Conservation (phyloP, 148 eudicot genomes). For the Silene latifolia region DNA sequence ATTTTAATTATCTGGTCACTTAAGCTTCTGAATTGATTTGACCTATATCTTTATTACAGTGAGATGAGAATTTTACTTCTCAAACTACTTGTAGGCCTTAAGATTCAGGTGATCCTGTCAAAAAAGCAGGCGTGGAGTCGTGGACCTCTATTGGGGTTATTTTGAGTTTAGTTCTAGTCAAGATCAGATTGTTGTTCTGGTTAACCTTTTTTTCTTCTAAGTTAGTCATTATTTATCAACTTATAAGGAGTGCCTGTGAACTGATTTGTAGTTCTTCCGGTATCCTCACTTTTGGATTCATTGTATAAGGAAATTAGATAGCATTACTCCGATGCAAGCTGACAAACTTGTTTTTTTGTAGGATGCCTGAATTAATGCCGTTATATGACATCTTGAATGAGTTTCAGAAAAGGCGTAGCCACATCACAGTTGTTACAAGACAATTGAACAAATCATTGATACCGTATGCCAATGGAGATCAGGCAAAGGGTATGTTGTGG, state of each 20-base stretch:
- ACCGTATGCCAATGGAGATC: conserved; percentile 29
- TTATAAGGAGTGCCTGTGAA: too few relatives aligned
- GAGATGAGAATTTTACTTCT: not conserved
- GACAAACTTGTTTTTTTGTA: conserved; percentile 20
- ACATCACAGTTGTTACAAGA: conserved; percentile 88
- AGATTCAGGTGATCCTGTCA: not conserved
- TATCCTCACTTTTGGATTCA: not conserved
- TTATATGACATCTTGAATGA: conserved; percentile 91
- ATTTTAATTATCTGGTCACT: not conserved
- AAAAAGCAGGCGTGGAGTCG: not conserved
- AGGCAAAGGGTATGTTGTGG: conserved; percentile 36
- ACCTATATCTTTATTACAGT: not conserved
- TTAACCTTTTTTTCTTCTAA: not conserved
- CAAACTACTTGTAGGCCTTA: not conserved
- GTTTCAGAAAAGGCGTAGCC: conserved; percentile 97
- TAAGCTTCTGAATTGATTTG: not conserved
- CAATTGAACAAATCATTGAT: conserved; percentile 37
- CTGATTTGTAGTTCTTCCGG: not conserved
- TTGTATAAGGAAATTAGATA: not conserved
- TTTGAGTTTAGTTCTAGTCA: not conserved
- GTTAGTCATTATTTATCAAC: not conserved
- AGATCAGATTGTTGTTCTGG: not conserved
- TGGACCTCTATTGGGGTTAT: not conserved
- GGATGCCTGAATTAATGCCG: conserved; percentile 81
- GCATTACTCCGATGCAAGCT: not conserved